Evolutionary conservation across 345 rosid species (phyloP).

Genomic region (Acer yangbiense): DNA sequence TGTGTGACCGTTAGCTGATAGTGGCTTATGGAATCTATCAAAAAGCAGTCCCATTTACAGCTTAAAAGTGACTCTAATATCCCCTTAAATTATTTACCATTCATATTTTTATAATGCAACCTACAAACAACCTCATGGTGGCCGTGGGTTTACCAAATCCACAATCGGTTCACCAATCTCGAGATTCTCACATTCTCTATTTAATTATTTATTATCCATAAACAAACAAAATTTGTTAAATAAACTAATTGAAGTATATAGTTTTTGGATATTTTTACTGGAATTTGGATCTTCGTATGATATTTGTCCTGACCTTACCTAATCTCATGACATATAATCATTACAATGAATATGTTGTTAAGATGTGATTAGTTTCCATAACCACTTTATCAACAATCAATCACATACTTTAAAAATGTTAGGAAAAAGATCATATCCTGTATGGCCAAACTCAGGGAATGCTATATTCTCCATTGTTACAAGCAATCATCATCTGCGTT

Average conservation of each 20-base stretch:
- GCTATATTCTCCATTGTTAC: conserved; percentile 41
- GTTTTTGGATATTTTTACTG: conserved; percentile 20
- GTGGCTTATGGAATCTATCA: conserved; percentile 38
- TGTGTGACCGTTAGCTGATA: conserved; percentile 21
- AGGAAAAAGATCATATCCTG: conserved; percentile 1
- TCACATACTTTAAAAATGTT: too few relatives aligned
- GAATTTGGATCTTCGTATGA: too few relatives aligned
- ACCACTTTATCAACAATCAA: too few relatives aligned
- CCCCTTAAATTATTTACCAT: neutral
- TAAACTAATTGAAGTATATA: neutral
- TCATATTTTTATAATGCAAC: neutral
- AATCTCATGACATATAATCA: too few relatives aligned
- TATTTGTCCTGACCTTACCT: too few relatives aligned
- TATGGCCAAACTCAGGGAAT: conserved; percentile 46
- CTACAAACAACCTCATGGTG: conserved; percentile 9
- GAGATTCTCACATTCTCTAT: conserved; percentile 58
- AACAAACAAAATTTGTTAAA: neutral
- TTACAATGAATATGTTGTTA: too few relatives aligned
- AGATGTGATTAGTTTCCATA: too few relatives aligned
- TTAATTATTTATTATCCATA: conserved; percentile 24
- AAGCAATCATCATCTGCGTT: conserved; percentile 18
- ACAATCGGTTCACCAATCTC: conserved; percentile 29
- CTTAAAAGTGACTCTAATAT: conserved; percentile 27
- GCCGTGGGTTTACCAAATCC: conserved; percentile 36
- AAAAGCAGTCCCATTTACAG: conserved; percentile 30